Evolutionary conservation across 2,329 filamentous ascomycete species (phyloP), one percentile per base, ranked within the genome.

Genomic region (Fragosphaeria purpurea): DNA sequence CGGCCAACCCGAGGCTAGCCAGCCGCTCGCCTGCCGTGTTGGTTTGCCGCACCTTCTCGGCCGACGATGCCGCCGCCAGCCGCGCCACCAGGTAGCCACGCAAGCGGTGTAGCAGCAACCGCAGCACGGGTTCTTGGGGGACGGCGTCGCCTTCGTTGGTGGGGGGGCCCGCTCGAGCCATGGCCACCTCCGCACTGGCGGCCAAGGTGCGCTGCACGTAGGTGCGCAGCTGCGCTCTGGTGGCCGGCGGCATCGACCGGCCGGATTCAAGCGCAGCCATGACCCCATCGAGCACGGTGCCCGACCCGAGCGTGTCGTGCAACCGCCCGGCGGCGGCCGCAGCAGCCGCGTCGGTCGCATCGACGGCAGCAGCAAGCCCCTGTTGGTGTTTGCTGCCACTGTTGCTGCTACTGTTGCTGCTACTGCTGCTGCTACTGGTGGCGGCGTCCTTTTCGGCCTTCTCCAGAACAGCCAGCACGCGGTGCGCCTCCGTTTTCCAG

Each of bases 401-500:
- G 40, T 6, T 10, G 32, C 12, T 35, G 37, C 41, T 37, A 31
- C 42, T 42, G 72, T 3, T 75, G 30, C 34, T 43, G 34, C 10
- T 41, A 12, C 4, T 12, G 13, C 13, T 32, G 42, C 7, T 35
- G 22, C 11, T 7, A 4, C 33, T 12, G 11, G 68, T 4, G 35
- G 6, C 41, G 73, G 65, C 37, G 60, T 61, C 56, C 30, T 34
- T 13, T 39, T 66, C 63, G 11, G 72, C 76, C 47, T 58, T 60
- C 56, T 85, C 82, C 9, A 90, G 75, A 1, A 87, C 77, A 1
- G 77, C 69, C 70, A 85, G 79, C 56, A 90, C 79, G n/a, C 86
- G 80, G 3, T 73, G 70, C 0, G 85, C 84, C 65, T 90, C 84
- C 31, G 73, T 78, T 65, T 83, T 87, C 87, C 87, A 93, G 22